Base-by-base conservation (phyloP, 2,329 filamentous ascomycete genomes). In the Stagonosporopsis cucurbitacearum region DNA sequence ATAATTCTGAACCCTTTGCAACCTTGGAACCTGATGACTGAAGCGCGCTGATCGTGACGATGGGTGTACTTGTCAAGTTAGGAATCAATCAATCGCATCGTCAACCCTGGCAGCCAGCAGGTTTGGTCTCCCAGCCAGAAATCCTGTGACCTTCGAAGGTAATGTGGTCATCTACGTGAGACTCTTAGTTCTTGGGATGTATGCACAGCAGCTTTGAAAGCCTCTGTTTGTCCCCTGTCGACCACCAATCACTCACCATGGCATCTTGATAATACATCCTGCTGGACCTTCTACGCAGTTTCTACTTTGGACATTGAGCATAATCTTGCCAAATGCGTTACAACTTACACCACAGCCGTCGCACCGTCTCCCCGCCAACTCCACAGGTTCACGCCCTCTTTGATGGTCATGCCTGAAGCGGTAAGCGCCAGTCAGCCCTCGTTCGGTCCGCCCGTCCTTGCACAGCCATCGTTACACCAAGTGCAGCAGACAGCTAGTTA, bases 391-490 rank as follows among this genome's bases (percentile, higher is more conserved):
- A 44, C 42, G 53, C 50, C 54, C 57, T 57, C 39, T 43, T 50
- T 3, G 60, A 50, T 50, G 43, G 57, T 49, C 60, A 45, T 58
- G 36, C 65, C 42, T 25, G 53, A 60, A 45, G 33, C 45, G 53
- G 47, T 28, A 47, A 8, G 47, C 48, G 54, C 44, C 59, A 59
- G 57, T 57, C 57, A 65, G 60, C 60, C n/a, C n/a, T n/a, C n/a
- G n/a, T n/a, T n/a, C n/a, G n/a, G n/a, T n/a, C n/a, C n/a, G n/a
- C n/a, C n/a, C n/a, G n/a, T n/a, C n/a, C n/a, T 53, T 51, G 59
- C 64, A 63, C 65, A 68, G 65, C 65, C 65, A 56, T 58, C 61
- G 42, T 48, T 33, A 48, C 46, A 51, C 40, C 26, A 45, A 32
- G 11, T 8, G 4, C 15, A 45, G 40, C 33, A 50, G 26, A 9